These are phyloP conservation scores for Triticum timopheevii DNA, from an alignment of 176 grass and related monocot species.

Conservation along the genomic window DNA sequence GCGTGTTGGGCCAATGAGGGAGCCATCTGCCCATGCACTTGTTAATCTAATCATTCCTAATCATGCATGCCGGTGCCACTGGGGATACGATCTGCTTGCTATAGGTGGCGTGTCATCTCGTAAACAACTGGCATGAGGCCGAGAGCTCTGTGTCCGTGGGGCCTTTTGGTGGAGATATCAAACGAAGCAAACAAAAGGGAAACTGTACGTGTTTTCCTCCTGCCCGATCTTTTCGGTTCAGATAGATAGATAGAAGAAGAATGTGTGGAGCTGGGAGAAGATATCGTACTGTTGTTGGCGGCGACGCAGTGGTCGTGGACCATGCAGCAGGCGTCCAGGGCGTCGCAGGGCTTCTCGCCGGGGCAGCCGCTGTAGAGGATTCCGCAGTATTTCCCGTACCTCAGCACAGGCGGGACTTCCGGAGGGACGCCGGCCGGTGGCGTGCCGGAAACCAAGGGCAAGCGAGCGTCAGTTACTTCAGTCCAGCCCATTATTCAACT, in stretches of 20 bases:
- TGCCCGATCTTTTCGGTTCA: not conserved
- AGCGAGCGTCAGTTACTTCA: constrained; percentile 1
- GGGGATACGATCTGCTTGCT: not conserved
- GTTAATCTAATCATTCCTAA: not conserved
- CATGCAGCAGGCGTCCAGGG: constrained; percentile 93
- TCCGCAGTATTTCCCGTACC: constrained; percentile 94
- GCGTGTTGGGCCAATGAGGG: not conserved
- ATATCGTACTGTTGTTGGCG: constrained; percentile 54
- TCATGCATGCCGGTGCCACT: not conserved
- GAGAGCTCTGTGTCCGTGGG: not conserved
- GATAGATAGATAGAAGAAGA: not conserved
- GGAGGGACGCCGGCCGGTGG: not conserved
- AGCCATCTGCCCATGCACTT: not conserved
- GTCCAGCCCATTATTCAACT: not conserved
- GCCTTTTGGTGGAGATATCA: not conserved
- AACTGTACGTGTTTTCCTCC: not conserved
- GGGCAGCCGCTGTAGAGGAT: constrained; percentile 87
- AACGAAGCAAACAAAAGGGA: not conserved
- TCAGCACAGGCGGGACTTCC: constrained; percentile 67
- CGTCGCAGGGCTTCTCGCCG: constrained; percentile 93
- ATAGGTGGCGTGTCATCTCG: constrained; percentile 26
- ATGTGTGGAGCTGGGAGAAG: not conserved
- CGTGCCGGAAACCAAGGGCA: constrained; percentile 7
- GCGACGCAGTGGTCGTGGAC: constrained; percentile 79
- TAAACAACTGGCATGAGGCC: not conserved